Conservation (phyloP, 1,139 yeast genomes). For the Entelexis paramagnoliae region DNA sequence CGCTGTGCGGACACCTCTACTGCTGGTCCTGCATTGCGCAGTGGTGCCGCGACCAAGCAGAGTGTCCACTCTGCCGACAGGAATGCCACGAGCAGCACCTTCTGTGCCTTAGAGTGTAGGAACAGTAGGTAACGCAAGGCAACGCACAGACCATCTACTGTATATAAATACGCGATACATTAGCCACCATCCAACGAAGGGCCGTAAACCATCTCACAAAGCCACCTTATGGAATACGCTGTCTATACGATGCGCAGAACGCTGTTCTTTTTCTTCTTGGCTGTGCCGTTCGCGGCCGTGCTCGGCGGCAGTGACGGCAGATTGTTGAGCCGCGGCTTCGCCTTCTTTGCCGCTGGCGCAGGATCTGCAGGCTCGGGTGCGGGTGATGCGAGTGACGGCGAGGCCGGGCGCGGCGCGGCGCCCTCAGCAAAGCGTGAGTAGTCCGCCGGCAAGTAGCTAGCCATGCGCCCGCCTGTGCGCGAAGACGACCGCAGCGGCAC, state of each 20-base stretch:
- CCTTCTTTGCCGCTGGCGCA: background rate
- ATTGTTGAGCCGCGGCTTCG: background rate
- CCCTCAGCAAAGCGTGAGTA: background rate
- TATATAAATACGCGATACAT: no score
- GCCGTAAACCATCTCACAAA: no score
- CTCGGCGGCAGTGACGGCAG: constrained; percentile 12
- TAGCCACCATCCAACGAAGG: background rate
- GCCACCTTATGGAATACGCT: no score
- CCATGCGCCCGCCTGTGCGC: background rate
- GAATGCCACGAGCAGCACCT: constrained; percentile 63
- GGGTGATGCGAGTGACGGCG: background rate
- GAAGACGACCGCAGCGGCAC: constrained; percentile 2
- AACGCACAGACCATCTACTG: no score
- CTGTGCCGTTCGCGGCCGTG: background rate
- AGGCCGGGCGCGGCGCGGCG: background rate
- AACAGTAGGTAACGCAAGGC: no score
- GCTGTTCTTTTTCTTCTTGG: constrained; percentile 8
- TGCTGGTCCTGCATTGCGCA: constrained; percentile 88
- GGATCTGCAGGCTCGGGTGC: background rate
- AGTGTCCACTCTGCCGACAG: constrained; percentile 87
- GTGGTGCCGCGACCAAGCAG: constrained; percentile 79
- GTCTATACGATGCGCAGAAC: constrained; percentile 17
- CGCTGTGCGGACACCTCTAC: constrained; percentile 84
- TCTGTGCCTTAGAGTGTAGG: constrained; percentile 43
- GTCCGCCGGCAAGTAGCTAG: background rate